These are phyloP conservation scores for Sistotremastrum niveocremeum DNA, from an alignment of 768 basidiomycete genomes.

Conservation along the genomic window DNA sequence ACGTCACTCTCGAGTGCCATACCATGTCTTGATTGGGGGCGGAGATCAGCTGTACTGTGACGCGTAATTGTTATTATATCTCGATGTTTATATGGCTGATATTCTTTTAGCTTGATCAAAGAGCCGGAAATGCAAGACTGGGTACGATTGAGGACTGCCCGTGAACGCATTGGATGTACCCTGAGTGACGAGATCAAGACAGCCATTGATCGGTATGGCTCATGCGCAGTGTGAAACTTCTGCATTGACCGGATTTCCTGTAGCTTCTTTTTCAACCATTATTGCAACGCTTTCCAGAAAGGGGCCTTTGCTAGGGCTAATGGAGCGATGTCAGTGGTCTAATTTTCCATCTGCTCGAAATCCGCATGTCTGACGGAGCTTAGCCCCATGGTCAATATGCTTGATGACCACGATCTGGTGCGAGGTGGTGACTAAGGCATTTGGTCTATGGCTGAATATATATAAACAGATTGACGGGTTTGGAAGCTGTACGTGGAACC, in stretches of 20 bases:
- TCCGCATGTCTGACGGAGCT: neutral
- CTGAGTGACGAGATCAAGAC: slow-evolving; percentile 58
- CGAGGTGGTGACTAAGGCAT: neutral
- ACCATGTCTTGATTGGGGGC: slow-evolving; percentile 87
- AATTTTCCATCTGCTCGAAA: slow-evolving; percentile 1
- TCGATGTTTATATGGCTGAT: neutral
- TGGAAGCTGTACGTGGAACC: slow-evolving; percentile 52
- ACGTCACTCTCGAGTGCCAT: slow-evolving; percentile 67
- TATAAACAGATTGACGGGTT: slow-evolving; percentile 57
- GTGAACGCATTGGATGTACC: slow-evolving; percentile 42
- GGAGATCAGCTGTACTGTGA: slow-evolving; percentile 91
- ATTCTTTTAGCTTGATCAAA: slow-evolving; percentile 43
- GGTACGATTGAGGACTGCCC: slow-evolving; percentile 46
- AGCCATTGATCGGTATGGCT: slow-evolving; percentile 55
- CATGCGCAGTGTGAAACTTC: neutral
- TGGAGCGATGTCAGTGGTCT: slow-evolving; percentile 61
- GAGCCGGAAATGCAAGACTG: slow-evolving; percentile 87
- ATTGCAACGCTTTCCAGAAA: slow-evolving; percentile 72
- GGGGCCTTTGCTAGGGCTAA: slow-evolving; percentile 89
- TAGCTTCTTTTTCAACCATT: slow-evolving; percentile 76
- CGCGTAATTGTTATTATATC: slow-evolving; percentile 27
- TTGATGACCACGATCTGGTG: slow-evolving; percentile 27
- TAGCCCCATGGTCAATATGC: slow-evolving; percentile 83
- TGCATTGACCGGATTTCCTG: neutral
- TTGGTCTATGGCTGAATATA: neutral